Evolutionary conservation across 495 filamentous ascomycete genomes (phyloP), one percentile per base, ranked within the genome.

Genomic region (Jackrogersella minutella): DNA sequence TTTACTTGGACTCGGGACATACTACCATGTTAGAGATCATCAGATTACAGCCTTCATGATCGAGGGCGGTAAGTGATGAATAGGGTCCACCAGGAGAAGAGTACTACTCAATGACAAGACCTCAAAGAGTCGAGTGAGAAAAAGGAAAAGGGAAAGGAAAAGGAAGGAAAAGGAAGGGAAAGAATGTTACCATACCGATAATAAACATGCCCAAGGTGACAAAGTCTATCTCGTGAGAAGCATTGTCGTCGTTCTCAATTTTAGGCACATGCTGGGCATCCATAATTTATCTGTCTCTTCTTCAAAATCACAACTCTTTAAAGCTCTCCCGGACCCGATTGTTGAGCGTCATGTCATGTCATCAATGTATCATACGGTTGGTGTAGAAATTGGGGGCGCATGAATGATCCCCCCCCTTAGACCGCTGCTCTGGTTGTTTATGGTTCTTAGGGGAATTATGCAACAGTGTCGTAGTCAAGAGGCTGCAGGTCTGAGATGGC

Each of bases 171-270:
- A n/a, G n/a, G n/a, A n/a, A n/a, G n/a, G n/a, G n/a, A n/a, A n/a
- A n/a, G n/a, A 14, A 68, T 75, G 55, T 84, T 7, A 93, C 91
- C 74, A 57, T 85, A 96, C 93, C 93, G 58, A 98, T 90, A 47
- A 97, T 97, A 70, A 97, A 93, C 94, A 97, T 97, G 71, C 92
- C 94, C 71, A 98, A 73, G 0, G 93, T 96, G 67, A 89, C 90
- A 71, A 97, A 93, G 61, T 93, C 90, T 47, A 93, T 86, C 64
- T 78, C 78, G 54, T 80, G 80, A 28, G 61, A 47, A 36, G 43
- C 33, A 30, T 39, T 54, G n/a, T 60, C 66, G 19, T 22, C 55
- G n/a, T 39, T 39, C 24, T 64, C 50, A 7, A 50, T 39, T 24
- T 68, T 68, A 39, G 61, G 61, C 24, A 43, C 57, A 62, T 58